Percentiles rank a stretch among this genome's conserved stretches.
These are phyloP conservation scores for Lipomyces yamadae DNA, from an alignment of 805 yeast genomes.

Conservation along the genomic window DNA sequence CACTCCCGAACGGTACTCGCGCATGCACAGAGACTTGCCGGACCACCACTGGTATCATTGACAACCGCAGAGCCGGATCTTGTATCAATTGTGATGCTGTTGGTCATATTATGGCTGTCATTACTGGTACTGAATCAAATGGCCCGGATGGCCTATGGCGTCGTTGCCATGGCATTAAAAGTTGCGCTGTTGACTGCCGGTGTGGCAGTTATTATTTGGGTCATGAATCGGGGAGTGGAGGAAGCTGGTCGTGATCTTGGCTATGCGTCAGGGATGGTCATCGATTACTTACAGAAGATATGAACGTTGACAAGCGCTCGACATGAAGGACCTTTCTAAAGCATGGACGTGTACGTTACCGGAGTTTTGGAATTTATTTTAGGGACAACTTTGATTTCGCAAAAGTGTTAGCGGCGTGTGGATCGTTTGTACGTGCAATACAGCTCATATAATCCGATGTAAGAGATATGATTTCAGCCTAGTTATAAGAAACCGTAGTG, in stretches of 20 bases:
- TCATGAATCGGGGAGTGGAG: slow-evolving; percentile 19
- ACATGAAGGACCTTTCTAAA: background rate
- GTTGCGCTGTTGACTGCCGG: slow-evolving; percentile 19
- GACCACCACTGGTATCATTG: slow-evolving; percentile 25
- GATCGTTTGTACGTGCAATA: too few relatives aligned
- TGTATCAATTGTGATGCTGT: slow-evolving; percentile 26
- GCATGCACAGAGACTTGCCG: slow-evolving; percentile 12
- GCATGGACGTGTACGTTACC: background rate
- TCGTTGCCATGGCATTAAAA: slow-evolving; percentile 29
- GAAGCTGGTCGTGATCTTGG: slow-evolving; percentile 14
- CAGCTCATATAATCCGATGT: too few relatives aligned
- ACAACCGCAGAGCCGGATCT: slow-evolving; percentile 32
- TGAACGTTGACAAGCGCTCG: background rate
- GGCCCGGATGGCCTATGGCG: slow-evolving; percentile 33
- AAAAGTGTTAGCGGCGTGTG: background rate
- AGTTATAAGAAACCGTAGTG: too few relatives aligned
- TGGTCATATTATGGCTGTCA: slow-evolving; percentile 37
- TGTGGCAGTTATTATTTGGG: slow-evolving; percentile 24
- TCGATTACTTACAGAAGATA: slow-evolving; percentile 17
- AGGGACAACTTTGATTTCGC: background rate
- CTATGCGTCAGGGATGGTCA: background rate
- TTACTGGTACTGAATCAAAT: slow-evolving; percentile 34
- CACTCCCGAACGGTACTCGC: slow-evolving; percentile 2
- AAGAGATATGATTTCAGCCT: background rate
- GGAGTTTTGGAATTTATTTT: background rate